Conservation (phyloP, 148 eudicot genomes). For the Hydrangea macrophylla region DNA sequence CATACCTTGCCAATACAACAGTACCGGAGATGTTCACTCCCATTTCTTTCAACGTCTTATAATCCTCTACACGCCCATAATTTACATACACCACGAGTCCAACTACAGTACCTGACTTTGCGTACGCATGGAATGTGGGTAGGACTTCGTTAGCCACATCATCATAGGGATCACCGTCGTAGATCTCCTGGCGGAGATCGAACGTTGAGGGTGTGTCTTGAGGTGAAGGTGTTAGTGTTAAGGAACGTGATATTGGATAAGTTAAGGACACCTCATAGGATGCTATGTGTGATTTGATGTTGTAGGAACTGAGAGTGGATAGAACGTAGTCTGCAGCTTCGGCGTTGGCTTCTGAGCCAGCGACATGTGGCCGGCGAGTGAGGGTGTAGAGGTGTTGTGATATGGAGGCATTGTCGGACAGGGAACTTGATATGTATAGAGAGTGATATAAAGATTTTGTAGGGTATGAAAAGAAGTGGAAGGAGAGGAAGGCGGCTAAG, state of each 20-base stretch:
- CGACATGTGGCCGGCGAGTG: conserved; percentile 52
- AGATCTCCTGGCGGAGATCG: conserved; percentile 37
- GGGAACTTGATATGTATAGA: conserved; percentile 25
- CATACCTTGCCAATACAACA: conserved; percentile 51
- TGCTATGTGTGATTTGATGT: conserved; percentile 30
- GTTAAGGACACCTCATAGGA: conserved; percentile 40
- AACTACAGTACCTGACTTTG: conserved; percentile 42
- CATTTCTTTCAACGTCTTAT: conserved; percentile 18
- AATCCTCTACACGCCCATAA: conserved; percentile 61
- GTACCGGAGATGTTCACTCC: conserved; percentile 42
- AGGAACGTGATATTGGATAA: conserved; percentile 41
- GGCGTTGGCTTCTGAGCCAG: conserved; percentile 52
- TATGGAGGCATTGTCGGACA: conserved; percentile 35
- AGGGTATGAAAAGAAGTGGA: conserved; percentile 19
- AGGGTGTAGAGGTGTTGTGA: conserved; percentile 44
- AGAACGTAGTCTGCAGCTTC: conserved; percentile 50
- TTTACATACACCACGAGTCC: conserved; percentile 58
- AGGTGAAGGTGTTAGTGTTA: conserved; percentile 22
- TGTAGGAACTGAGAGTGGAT: conserved; percentile 37
- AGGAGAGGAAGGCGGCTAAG: conserved; percentile 23
- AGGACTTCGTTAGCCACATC: conserved; percentile 36
- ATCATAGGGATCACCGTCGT: conserved; percentile 47
- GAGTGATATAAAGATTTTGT: conserved; percentile 35
- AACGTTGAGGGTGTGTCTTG: conserved; percentile 18
- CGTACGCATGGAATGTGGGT: conserved; percentile 53